Percentiles rank a stretch among this genome's conserved stretches.
Evolutionary conservation across 148 eudicot species (phyloP).

Genomic region (Polygonum aviculare): DNA sequence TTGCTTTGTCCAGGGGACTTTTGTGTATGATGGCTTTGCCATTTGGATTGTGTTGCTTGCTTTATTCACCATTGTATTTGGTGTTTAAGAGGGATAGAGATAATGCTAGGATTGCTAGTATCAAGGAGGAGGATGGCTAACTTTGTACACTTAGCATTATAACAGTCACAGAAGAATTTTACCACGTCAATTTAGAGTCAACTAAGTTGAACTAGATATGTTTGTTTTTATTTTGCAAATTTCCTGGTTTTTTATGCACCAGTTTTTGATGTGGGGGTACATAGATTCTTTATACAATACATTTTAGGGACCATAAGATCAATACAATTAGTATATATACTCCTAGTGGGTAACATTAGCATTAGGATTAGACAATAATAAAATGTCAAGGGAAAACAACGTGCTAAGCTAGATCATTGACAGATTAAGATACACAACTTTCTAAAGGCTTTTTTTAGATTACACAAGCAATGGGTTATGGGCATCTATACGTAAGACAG

Average conservation of each 20-base stretch:
- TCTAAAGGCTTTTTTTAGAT: too few species aligned
- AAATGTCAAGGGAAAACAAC: too few species aligned
- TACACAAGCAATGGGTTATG: too few species aligned
- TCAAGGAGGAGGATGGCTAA: slow-evolving; percentile 51
- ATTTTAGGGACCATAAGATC: too few species aligned
- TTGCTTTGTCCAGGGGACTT: slow-evolving; percentile 81
- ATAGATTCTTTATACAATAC: too few species aligned
- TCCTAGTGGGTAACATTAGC: not conserved
- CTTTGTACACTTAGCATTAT: not conserved
- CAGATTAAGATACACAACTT: too few species aligned
- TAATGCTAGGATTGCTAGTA: slow-evolving; percentile 48
- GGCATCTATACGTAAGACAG: too few species aligned
- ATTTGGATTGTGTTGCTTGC: slow-evolving; percentile 80
- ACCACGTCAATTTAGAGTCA: not conserved
- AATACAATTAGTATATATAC: not conserved
- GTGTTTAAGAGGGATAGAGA: slow-evolving; percentile 59
- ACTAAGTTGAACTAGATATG: not conserved
- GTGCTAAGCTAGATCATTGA: too few species aligned
- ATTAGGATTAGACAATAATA: too few species aligned
- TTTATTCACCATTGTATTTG: slow-evolving; percentile 70
- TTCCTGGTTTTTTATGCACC: too few species aligned
- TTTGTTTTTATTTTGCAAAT: not conserved
- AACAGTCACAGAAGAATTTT: not conserved
- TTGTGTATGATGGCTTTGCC: slow-evolving; percentile 89
- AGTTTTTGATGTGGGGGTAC: too few species aligned